Evolutionary conservation across 495 filamentous ascomycete genomes (phyloP), one percentile per base, ranked within the genome.

Genomic region (Jackrogersella minutella): DNA sequence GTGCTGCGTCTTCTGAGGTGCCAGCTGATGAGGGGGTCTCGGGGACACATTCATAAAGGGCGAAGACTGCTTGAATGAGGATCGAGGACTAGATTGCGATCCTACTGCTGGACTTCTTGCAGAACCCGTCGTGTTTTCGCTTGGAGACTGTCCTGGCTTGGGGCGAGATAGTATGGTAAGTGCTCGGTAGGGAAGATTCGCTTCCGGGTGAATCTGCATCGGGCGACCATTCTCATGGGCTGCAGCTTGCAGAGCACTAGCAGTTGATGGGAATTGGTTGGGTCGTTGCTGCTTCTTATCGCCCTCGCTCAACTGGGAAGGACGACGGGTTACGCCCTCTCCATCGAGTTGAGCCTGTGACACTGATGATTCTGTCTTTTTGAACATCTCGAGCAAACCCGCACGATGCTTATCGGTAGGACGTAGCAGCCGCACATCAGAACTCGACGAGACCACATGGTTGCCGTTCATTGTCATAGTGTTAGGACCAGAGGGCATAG

Each of bases 351-450:
- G 64, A 40, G 49, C 54, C 17, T 70, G 43, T 8, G 74, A 51
- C 28, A 62, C 16, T 37, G 43, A 58, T 30, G 69, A 40, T 7
- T 59, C 64, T 1, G 70, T 60, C 37, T 74, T 78, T 63, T 82
- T 85, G 72, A 85, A 84, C 59, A 85, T 78, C 52, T 77, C 78
- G 21, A 85, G 70, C 39, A 85, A 66, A 1, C 76, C 70, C 8
- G 74, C 77, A 28, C 78, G 75, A 54, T 85, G 82, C 24, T 76
- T 69, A 17, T 84, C 83, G 10, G 76, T 76, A 7, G 77, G 71
- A 4, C 74, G 74, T 5, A 41, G 46, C 13, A 73, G 70, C 7
- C 53, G 66, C 26, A 21, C 33, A 28, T 36, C 47, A 21, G 63
- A 60, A 11, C 43, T 41, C n/a, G 66, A 47, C 34, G 60, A 43